A percentile compares a stretch with the other conserved stretches of the same genome.
These are phyloP conservation scores for Aureobasidium namibiae DNA, from an alignment of 2,329 filamentous ascomycete genomes.

Conservation along the genomic window DNA sequence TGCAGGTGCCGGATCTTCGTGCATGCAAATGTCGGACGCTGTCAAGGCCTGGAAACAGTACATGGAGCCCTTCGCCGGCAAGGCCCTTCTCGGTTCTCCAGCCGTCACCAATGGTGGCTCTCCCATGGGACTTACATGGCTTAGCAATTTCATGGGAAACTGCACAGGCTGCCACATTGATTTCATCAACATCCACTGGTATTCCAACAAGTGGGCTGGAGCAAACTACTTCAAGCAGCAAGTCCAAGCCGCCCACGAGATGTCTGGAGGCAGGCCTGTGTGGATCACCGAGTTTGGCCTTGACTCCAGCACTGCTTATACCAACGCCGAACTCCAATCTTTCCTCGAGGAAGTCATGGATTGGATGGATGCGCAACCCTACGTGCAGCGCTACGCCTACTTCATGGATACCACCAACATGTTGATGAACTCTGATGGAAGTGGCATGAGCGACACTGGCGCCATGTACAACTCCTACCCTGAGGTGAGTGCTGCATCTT, in stretches of 20 bases:
- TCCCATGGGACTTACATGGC: constrained; percentile 43
- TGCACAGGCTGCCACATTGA: constrained; percentile 48
- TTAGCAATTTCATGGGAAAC: constrained; percentile 42
- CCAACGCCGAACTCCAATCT: constrained; percentile 29
- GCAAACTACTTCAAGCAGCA: constrained; percentile 36
- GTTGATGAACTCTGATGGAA: constrained; percentile 20
- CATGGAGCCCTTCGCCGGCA: constrained; percentile 45
- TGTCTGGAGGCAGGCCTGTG: constrained; percentile 18
- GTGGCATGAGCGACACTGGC: constrained; percentile 17
- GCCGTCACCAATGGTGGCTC: constrained; percentile 51
- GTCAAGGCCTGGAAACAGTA: constrained; percentile 44
- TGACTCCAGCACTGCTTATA: constrained; percentile 21
- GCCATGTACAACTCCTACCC: constrained; percentile 20
- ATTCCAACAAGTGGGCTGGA: constrained; percentile 30
- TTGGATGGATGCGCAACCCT: constrained; percentile 30
- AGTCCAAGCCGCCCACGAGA: constrained; percentile 20
- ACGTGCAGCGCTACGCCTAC: constrained; percentile 32
- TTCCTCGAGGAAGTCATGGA: constrained; percentile 42
- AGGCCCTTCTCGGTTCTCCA: constrained; percentile 46
- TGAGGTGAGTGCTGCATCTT: constrained; percentile 1
- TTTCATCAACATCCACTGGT: constrained; percentile 57
- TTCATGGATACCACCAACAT: constrained; percentile 24
- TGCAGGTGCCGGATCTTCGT: constrained; percentile 41
- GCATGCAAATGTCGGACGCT: constrained; percentile 42
- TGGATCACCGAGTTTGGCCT: constrained; percentile 55